A percentile compares a stretch with the other conserved stretches of the same genome.
Conservation (phyloP, 768 basidiomycete species). For the Tricholoma furcatifolium region DNA sequence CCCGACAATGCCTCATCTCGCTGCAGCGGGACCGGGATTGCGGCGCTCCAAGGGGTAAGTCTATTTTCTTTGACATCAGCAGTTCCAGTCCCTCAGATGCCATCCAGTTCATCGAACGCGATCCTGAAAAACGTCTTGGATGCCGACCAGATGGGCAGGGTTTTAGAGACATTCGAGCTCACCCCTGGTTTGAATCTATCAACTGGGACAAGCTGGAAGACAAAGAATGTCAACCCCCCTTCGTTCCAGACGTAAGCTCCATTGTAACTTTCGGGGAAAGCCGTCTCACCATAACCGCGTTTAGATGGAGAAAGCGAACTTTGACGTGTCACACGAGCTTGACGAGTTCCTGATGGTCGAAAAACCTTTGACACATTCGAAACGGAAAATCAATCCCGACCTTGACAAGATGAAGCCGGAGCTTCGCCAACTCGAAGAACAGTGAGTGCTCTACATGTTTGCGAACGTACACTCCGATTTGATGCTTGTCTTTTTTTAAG, state of each 20-base stretch:
- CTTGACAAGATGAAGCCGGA: constrained; percentile 89
- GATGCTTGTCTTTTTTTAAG: constrained; percentile 35
- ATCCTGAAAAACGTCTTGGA: constrained; percentile 75
- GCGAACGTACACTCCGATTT: constrained; percentile 1
- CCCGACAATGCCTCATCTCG: constrained; percentile 64
- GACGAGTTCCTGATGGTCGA: constrained; percentile 98
- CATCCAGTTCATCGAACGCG: constrained; percentile 79
- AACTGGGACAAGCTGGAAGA: constrained; percentile 79
- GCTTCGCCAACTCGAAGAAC: constrained; percentile 89
- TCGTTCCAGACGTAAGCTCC: constrained; percentile 85
- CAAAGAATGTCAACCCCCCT: constrained; percentile 76
- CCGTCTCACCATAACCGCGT: constrained; percentile 6
- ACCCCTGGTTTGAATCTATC: constrained; percentile 82
- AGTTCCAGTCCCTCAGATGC: constrained; percentile 14
- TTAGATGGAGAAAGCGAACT: constrained; percentile 96
- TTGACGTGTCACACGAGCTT: constrained; percentile 95
- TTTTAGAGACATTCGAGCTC: constrained; percentile 72
- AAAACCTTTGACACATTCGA: constrained; percentile 94
- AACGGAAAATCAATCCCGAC: constrained; percentile 86
- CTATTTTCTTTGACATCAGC: constrained; percentile 3
- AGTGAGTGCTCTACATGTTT: constrained; percentile 44
- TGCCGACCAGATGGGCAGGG: constrained; percentile 71
- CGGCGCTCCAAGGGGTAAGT: constrained; percentile 67
- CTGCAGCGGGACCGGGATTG: constrained; percentile 65
- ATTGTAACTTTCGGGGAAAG: neutral